Evolutionary conservation across 495 filamentous ascomycete species (phyloP), one percentile per base, ranked within the genome.

Genomic region (Neurospora tetraspora): DNA sequence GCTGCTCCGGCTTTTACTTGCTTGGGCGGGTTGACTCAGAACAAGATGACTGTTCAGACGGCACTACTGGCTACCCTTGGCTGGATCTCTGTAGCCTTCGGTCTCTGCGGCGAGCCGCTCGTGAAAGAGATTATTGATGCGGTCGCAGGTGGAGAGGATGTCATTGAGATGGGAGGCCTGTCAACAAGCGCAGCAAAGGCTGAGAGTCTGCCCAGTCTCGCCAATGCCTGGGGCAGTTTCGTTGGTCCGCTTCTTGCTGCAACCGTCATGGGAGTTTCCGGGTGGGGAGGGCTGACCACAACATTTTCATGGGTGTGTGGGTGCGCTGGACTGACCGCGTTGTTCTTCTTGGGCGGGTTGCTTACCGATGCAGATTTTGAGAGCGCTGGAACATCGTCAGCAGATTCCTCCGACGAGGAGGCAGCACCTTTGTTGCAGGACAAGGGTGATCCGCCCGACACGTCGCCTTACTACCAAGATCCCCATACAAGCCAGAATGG

Each of bases 321-420:
- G 2, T 73, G 45, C 20, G 69, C 73, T 4, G 75, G 75, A 20
- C 7, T 80, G 2, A n/a, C 70, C 6, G 71, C 71, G 5, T 65
- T 80, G 5, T 53, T 80, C 1, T 80, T 77, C 61, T 27, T 80
- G 18, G 76, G 77, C 38, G 79, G 79, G 53, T 79, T 75, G 79
- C 75, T 79, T 37, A 73, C 75, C 11, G 74, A 59, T 36, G 71
- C 71, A 1, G 39, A 40, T 12, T n/a, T 68, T 2, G 47, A 72
- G 1, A 11, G 53, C 27, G 31, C 39, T 39, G 43, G n/a, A 23
- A 39, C 43, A n/a, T 65, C 27, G 45, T 40, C 5, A 6, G 71
- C 39, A n/a, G 18, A 53, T 2, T 27, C 37, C 36, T 53, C 34
- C 8, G 78, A 77, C 34, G 79, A 78, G 59, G 79, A 80, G 39